Evolutionary conservation across 495 filamentous ascomycete species (phyloP), one percentile per base, ranked within the genome.

Genomic region (Massariosphaeria phaeospora): DNA sequence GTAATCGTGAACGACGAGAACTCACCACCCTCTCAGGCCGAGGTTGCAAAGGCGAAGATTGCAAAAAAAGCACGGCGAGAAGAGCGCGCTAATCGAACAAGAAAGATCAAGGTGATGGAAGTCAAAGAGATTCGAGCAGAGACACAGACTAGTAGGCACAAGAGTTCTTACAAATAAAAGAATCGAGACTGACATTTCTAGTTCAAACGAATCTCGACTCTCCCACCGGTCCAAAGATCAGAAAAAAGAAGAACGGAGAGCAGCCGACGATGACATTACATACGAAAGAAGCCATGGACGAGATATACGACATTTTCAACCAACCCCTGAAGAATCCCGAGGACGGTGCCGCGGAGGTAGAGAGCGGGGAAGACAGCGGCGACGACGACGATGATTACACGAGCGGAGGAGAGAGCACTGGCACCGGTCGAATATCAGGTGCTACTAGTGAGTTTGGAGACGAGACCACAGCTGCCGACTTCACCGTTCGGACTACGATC

Each of bases 231-330:
- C 81, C 81, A 1, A 95, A 89, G 66, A 77, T 89, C 24, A 84
- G 78, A 36, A 76, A 80, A 41, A 91, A 88, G 72, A 87, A 84
- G 67, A 77, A 79, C 11, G 49, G 56, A 3, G 69, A 78, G 1
- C 89, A 95, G 65, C 88, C 89, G 23, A 98, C 93, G 1, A 96
- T 98, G 91, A 98, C 93, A 1, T 79, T 98, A 57, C 88, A 96
- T 65, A 98, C 93, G 15, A 88, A 82, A 45, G 91, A 91, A 47
- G 93, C 93, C 1, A 96, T 89, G 42, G 91, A 97, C 64, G 94
- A 97, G 57, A 96, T 98, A 42, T 95, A 97, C 68, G 88, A 86
- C 55, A 84, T 98, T 34, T 97, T 98, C 72, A 97, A 93, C 63
- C 88, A 94, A 40, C 91, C 94, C 7, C 68, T 95, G 39, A 81